Evolutionary conservation across 129 eudicot species (phyloP).

Genomic region (carrot (Daucus carota)): DNA sequence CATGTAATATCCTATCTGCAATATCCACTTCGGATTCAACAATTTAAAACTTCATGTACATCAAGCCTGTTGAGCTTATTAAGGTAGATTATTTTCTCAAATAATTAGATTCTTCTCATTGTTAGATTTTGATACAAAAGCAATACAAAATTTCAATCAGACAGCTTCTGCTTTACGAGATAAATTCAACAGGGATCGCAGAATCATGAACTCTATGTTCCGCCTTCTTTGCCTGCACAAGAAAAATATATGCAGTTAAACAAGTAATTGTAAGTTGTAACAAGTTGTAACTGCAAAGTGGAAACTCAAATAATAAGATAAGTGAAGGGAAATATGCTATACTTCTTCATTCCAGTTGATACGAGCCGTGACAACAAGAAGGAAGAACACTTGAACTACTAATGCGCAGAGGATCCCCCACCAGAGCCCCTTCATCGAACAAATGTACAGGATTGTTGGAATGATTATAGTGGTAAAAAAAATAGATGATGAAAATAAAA

Average conservation of each 20-base stretch:
- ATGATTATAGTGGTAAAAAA: not conserved
- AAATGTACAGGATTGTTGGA: not conserved
- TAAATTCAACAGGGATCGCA: conserved; percentile 36
- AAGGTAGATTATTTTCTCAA: too few species aligned
- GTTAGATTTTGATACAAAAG: too few species aligned
- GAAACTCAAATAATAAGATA: not conserved
- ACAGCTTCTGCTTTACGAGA: conserved; percentile 18
- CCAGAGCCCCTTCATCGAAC: conserved; percentile 60
- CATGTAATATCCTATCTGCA: too few species aligned
- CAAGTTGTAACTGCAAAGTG: not conserved
- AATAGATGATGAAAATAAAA: not conserved
- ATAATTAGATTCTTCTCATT: too few species aligned
- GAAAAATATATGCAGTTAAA: not conserved
- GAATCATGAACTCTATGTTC: conserved; percentile 50
- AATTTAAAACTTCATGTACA: too few species aligned
- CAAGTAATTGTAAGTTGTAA: too few species aligned
- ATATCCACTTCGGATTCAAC: too few species aligned
- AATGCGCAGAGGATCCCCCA: conserved; percentile 64
- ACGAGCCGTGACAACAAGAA: conserved; percentile 32
- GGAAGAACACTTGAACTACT: conserved; percentile 41
- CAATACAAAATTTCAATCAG: not conserved
- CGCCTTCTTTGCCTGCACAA: conserved; percentile 55
- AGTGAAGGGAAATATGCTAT: conserved; percentile 13
- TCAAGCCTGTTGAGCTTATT: too few species aligned
- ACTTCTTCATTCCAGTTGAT: conserved; percentile 65